Percentiles rank a stretch among this genome's conserved stretches.
These are phyloP conservation scores for Aspergillus latus DNA, from an alignment of 2,329 filamentous ascomycete species.

Conservation along the genomic window DNA sequence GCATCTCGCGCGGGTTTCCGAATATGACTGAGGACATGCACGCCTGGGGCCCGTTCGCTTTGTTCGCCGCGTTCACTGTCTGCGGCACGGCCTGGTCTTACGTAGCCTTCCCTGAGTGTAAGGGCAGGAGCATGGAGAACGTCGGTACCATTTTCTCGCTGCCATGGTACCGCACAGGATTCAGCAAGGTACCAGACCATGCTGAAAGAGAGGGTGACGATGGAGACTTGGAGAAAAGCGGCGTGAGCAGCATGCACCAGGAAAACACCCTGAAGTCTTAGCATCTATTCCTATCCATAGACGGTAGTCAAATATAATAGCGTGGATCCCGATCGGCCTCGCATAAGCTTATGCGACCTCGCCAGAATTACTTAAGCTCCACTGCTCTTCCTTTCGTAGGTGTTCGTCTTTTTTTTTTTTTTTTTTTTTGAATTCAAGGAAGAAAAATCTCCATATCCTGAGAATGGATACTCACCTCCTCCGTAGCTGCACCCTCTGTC, in stretches of 20 bases:
- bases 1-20: constrained; percentile 20
- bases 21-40: constrained; percentile 22
- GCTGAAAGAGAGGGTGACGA: neutral
- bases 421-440: neutral
- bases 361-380: neutral
- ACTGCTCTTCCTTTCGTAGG: neutral
- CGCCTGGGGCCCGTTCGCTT: constrained; percentile 21
- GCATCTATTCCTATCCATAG: neutral
- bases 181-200: neutral
- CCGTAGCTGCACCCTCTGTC: constrained; percentile 35
- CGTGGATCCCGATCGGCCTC: constrained; percentile 7
- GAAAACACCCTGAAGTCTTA: neutral
- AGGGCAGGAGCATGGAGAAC: constrained; percentile 20
- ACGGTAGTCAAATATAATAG: neutral
- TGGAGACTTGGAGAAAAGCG: constrained; percentile 3
- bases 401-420: neutral
- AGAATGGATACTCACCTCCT: constrained; percentile 1
- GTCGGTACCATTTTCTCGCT: constrained; percentile 15
- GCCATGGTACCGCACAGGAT: constrained; percentile 21
- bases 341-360: constrained; percentile 17
- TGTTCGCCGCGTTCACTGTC: constrained; percentile 20
- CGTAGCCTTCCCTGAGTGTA: constrained; percentile 22
- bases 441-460: neutral
- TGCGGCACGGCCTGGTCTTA: constrained; percentile 19
- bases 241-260: neutral